A percentile compares a stretch with the other conserved stretches of the same genome.
These are phyloP conservation scores for Phytopythium oedochilum DNA, from an alignment of 352 stramenopile genomes.

Conservation along the genomic window DNA sequence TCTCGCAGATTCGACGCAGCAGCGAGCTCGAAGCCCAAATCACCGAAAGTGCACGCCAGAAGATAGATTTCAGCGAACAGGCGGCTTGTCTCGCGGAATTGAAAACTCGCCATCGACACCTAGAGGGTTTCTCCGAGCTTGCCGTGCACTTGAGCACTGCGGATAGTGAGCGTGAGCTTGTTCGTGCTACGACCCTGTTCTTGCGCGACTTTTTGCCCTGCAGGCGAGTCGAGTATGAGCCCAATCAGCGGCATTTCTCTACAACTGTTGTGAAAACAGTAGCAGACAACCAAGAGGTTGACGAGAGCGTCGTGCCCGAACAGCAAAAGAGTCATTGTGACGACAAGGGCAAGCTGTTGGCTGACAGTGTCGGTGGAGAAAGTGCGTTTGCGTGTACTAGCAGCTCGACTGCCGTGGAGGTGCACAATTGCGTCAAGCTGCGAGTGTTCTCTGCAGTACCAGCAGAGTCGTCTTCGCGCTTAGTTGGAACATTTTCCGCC, in stretches of 20 bases:
- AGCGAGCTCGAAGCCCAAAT: neutral
- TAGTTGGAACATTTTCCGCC: neutral
- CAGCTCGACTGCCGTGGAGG: neutral
- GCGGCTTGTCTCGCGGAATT: neutral
- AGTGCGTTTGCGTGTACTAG: too few relatives aligned
- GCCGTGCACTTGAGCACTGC: neutral
- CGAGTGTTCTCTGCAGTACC: neutral
- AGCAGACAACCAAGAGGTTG: neutral
- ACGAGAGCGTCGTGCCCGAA: neutral
- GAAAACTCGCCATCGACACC: neutral
- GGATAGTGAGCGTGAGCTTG: neutral
- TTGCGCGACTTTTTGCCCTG: neutral
- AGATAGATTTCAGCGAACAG: neutral
- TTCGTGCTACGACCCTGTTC: neutral
- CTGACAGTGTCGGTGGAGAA: too few relatives aligned
- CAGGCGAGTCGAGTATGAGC: neutral
- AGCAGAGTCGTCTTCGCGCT: neutral
- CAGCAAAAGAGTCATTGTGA: neutral
- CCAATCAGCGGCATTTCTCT: neutral
- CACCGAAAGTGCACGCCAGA: neutral
- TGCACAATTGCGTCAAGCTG: neutral
- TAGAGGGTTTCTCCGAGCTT: neutral
- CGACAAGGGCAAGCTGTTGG: too few relatives aligned
- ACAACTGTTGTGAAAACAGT: too few relatives aligned
- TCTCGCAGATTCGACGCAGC: neutral